phyloP scores from a whole-genome alignment of 768 basidiomycete genomes.

The Naganishia friedmannii region DNA sequence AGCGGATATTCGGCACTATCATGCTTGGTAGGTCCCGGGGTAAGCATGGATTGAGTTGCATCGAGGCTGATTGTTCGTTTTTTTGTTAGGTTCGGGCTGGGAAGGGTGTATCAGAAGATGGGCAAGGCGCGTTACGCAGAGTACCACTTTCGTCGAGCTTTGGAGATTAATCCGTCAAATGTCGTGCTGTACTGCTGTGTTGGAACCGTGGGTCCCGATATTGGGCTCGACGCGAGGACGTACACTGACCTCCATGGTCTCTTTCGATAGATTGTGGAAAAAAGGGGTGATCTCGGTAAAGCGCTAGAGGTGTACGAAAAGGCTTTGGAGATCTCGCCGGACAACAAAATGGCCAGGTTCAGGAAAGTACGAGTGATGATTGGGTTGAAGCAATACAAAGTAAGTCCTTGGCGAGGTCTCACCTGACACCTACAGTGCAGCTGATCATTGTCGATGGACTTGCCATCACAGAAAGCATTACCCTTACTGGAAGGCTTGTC shows the following conservation, averaged over 20 bases:
- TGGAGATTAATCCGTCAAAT: slow-evolving; percentile 88
- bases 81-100: slow-evolving; percentile 84
- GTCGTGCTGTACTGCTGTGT: slow-evolving; percentile 94
- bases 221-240: neutral
- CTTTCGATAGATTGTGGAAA: slow-evolving; percentile 73
- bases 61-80: neutral
- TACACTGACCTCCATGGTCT: slow-evolving; percentile 15
- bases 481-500: slow-evolving; percentile 75
- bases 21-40: slow-evolving; percentile 76
- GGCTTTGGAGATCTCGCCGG: slow-evolving; percentile 73
- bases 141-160: slow-evolving; percentile 90
- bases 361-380: slow-evolving; percentile 87
- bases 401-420: slow-evolving; percentile 54
- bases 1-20: slow-evolving; percentile 89
- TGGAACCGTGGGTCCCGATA: slow-evolving; percentile 71
- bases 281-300: slow-evolving; percentile 69
- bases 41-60: neutral
- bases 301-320: slow-evolving; percentile 78
- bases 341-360: slow-evolving; percentile 91
- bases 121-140: slow-evolving; percentile 90
- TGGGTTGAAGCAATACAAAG: slow-evolving; percentile 75
- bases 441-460: slow-evolving; percentile 31
- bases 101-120: slow-evolving; percentile 90
- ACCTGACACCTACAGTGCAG: neutral
- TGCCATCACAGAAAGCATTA: slow-evolving; percentile 65